Evolutionary conservation across 345 rosid genomes (phyloP).

Genomic region (Brassica juncea): DNA sequence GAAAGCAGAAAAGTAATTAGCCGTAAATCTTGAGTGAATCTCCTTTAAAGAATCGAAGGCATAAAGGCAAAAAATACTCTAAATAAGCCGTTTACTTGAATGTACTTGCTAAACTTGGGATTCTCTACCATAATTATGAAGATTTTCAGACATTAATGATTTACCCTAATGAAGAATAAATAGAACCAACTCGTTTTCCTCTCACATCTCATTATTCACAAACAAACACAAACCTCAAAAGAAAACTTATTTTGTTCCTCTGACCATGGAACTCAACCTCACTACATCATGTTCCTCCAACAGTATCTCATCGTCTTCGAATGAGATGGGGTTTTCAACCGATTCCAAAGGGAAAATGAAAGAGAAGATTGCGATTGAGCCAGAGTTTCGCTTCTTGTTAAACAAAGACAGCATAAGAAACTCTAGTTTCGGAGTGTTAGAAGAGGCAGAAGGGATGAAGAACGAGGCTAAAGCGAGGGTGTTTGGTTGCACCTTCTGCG

Average conservation of each 20-base stretch:
- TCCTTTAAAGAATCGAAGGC: constrained; percentile 31
- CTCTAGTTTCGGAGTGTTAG: constrained; percentile 17
- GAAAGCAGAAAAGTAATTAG: not conserved
- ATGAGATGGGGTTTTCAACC: constrained; percentile 16
- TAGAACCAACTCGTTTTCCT: constrained; percentile 27
- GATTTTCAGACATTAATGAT: constrained; percentile 35
- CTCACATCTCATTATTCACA: constrained; percentile 20
- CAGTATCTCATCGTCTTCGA: constrained; percentile 36
- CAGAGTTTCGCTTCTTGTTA: constrained; percentile 33
- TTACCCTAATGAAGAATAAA: constrained; percentile 26
- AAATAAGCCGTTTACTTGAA: constrained; percentile 35
- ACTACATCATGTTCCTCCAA: constrained; percentile 30
- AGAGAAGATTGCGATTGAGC: constrained; percentile 9
- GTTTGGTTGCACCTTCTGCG: constrained; percentile 61
- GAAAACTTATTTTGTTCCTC: not conserved
- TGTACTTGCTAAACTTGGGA: constrained; percentile 35
- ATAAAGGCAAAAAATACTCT: constrained; percentile 25
- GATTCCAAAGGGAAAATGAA: constrained; percentile 24
- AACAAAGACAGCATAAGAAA: constrained; percentile 27
- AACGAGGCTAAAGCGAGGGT: constrained; percentile 31
- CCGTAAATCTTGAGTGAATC: not conserved
- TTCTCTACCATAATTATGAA: constrained; percentile 30
- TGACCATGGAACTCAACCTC: constrained; percentile 38
- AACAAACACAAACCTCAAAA: not conserved
- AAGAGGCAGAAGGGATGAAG: constrained; percentile 23